Evolutionary conservation across 371 early-diverging fungal genomes (phyloP), one percentile per base, ranked within the genome.

Genomic region (Entomophthora muscae): DNA sequence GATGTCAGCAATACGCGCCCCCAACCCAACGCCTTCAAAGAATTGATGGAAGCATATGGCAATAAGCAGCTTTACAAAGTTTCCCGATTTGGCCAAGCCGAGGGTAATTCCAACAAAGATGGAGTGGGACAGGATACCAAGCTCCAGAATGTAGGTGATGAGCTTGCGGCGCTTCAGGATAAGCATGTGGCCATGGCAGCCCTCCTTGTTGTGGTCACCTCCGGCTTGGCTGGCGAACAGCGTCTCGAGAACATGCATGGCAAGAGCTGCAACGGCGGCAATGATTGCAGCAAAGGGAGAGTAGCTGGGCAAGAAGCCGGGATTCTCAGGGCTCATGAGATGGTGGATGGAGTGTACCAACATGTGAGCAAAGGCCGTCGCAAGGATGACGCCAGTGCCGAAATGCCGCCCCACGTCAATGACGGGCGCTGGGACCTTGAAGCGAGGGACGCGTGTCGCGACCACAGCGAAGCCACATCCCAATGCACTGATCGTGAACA

Each of bases 31-130:
- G 32, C 94, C 93, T 73, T 93, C 93, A 70, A 90, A 89, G 71
- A 89, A 77, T 74, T 94, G 93, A 72, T 95, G 95, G 75, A 93
- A 91, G 24, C 77, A 76, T 31, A 93, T 76, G 1, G 93, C 93
- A 60, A 88, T 75, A 12, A 89, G 70, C 17, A 93, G 80, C 0
- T 85, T 76, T 21, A 71, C 70, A 70, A 88, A 90, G 17, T 77
- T 80, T 0, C 76, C 70, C 32, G 78, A 83, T 3, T 75, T 72
- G 0, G 88, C 72, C 26, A 82, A 80, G 2, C 89, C 86, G 22
- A 95, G 73, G 0, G 89, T 78, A 28, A 93, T 66, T 7, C 94
- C 95, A 63, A 95, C 83, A 58, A 93, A 78, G 59, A 95, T 74
- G 0, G 92, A 91, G 70, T 93, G 95, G 61, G 88, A 72, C 1